Conservation (phyloP, 768 basidiomycete genomes). For the Phaffia australis region DNA sequence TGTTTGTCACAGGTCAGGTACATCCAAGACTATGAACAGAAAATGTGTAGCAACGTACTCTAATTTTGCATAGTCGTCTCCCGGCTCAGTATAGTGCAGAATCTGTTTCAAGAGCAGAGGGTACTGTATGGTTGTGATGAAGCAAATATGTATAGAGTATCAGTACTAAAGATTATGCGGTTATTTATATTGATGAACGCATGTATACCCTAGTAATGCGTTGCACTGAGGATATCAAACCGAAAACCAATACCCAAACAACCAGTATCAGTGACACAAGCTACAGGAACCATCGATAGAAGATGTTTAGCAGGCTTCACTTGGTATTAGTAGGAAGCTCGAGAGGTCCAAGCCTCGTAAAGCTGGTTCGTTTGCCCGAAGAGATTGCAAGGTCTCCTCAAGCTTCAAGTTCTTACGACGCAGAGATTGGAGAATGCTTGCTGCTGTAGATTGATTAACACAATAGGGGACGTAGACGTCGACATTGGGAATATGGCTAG, state of each 20-base stretch:
- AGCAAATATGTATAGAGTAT: slow-evolving; percentile 43
- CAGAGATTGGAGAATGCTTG: slow-evolving; percentile 61
- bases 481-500: slow-evolving; percentile 22
- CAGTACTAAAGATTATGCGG: slow-evolving; percentile 54
- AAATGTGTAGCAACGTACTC: slow-evolving; percentile 20
- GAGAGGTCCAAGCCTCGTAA: background rate
- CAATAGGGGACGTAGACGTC: slow-evolving; percentile 59
- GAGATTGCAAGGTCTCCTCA: slow-evolving; percentile 34
- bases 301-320: background rate
- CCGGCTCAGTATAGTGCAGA: slow-evolving; percentile 61
- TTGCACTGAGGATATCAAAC: slow-evolving; percentile 67
- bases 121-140: background rate
- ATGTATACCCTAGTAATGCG: slow-evolving; percentile 57
- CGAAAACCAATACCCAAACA: background rate
- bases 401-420: slow-evolving; percentile 58
- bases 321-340: slow-evolving; percentile 10
- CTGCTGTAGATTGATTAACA: slow-evolving; percentile 70
- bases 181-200: too few species aligned
- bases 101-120: slow-evolving; percentile 44
- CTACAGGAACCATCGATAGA: background rate
- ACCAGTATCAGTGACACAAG: background rate
- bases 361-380: background rate
- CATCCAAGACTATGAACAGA: slow-evolving; percentile 29
- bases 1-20: slow-evolving; percentile 50
- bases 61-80: slow-evolving; percentile 29